A percentile compares a stretch with the other conserved stretches of the same genome.
phyloP scores from a whole-genome alignment of 768 basidiomycete species.

The Multifurca ochricompacta region DNA sequence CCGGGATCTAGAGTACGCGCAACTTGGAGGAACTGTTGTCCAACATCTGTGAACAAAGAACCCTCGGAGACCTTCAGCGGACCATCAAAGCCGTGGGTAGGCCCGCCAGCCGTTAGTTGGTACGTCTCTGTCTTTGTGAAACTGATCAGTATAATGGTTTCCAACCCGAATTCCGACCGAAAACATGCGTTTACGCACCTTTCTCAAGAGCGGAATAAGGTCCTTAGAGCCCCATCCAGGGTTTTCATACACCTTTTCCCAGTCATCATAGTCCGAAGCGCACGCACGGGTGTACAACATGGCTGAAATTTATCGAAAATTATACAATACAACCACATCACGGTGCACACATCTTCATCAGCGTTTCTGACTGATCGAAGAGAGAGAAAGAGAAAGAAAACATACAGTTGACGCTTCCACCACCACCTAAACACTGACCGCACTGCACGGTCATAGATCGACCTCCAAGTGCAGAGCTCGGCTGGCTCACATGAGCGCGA shows the following conservation, averaged over 20 bases:
- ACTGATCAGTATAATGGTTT: background rate
- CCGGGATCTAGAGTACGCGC: constrained; percentile 22
- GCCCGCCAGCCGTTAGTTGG: constrained; percentile 24
- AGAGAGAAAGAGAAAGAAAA: background rate
- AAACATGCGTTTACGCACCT: constrained; percentile 30
- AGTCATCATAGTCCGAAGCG: constrained; percentile 60
- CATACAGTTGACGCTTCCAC: constrained; percentile 49
- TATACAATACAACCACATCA: background rate
- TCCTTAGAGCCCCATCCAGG: constrained; percentile 53
- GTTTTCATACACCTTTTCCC: constrained; percentile 44
- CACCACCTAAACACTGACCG: constrained; percentile 53
- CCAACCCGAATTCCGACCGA: background rate
- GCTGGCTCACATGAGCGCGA: constrained; percentile 33
- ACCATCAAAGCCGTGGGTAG: constrained; percentile 39
- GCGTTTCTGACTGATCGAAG: background rate
- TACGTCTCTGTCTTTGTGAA: constrained; percentile 33
- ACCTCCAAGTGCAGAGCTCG: constrained; percentile 37
- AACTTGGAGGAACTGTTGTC: constrained; percentile 25
- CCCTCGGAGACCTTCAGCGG: constrained; percentile 35
- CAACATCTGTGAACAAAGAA: constrained; percentile 22
- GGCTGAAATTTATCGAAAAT: too few relatives aligned
- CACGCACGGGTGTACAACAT: constrained; percentile 49
- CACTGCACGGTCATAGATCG: constrained; percentile 38
- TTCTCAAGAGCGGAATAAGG: constrained; percentile 50
- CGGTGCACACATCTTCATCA: background rate